A percentile compares a stretch with the other conserved stretches of the same genome.
Conservation (phyloP, 257 asterid species). For the Nicotiana undulata region DNA sequence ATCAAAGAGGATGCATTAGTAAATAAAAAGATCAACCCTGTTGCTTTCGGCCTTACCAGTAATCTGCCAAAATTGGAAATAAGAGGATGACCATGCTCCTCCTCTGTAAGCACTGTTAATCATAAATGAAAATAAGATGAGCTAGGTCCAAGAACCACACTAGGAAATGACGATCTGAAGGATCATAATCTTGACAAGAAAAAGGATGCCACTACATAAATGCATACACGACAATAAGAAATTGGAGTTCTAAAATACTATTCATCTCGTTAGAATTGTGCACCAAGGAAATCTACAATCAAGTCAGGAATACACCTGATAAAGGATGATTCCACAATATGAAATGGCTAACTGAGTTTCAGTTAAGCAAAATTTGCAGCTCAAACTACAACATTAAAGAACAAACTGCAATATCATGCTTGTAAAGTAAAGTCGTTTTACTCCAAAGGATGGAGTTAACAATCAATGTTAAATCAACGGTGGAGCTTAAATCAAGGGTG, state of each 20-base stretch:
- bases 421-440: background rate
- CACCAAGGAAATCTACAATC: background rate
- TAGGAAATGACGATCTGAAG: background rate
- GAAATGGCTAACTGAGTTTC: background rate
- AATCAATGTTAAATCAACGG: background rate
- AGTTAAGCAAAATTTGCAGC: constrained; percentile 1
- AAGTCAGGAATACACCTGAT: background rate
- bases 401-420: background rate
- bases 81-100: constrained; percentile 47
- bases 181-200: background rate
- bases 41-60: constrained; percentile 52
- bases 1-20: constrained; percentile 7
- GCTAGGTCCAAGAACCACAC: constrained; percentile 6
- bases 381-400: background rate
- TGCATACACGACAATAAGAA: background rate
- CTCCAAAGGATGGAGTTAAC: background rate
- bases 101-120: constrained; percentile 36
- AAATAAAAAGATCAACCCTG: constrained; percentile 5
- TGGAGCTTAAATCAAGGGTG: background rate
- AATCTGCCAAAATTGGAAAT: constrained; percentile 67
- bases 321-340: background rate
- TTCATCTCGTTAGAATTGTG: background rate
- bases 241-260: background rate
- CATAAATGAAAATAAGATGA: constrained; percentile 30
- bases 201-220: background rate